phyloP scores from a whole-genome alignment of 2,329 filamentous ascomycete species.

The Sclerotiophoma versabilis region DNA sequence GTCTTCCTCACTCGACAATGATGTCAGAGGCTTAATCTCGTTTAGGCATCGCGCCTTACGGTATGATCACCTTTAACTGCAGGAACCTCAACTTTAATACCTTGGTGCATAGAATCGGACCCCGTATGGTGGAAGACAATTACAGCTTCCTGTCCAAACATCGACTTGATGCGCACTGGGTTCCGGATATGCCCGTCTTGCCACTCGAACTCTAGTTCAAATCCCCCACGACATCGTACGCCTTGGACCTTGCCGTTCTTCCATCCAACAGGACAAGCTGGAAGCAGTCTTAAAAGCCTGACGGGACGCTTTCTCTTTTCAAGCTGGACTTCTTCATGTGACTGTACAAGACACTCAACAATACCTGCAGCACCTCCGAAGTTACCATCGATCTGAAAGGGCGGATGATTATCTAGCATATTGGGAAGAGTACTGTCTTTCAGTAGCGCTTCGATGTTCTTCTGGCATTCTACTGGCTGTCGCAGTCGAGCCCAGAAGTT shows the following conservation, averaged over 20 bases:
- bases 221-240: constrained; percentile 13
- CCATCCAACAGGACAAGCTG: constrained; percentile 16
- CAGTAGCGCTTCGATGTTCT: constrained; percentile 52
- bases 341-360: constrained; percentile 41
- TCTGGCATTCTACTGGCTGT: constrained; percentile 47
- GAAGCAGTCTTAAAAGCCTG: constrained; percentile 12
- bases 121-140: constrained; percentile 8
- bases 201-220: constrained; percentile 17
- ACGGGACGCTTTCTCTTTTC: too few species aligned
- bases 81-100: constrained; percentile 1
- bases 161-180: constrained; percentile 5
- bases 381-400: constrained; percentile 61
- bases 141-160: neutral
- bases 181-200: constrained; percentile 5
- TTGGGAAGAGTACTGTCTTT: constrained; percentile 54
- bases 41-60: neutral
- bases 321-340: neutral
- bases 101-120: constrained; percentile 2
- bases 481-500: constrained; percentile 58
- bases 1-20: neutral
- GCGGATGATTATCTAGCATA: constrained; percentile 47
- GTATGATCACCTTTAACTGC: constrained; percentile 2
- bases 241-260: constrained; percentile 9
- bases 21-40: neutral
- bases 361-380: constrained; percentile 59